Evolutionary conservation across 306 rosid genomes (phyloP).

Genomic region (Arachis hypogaea): DNA sequence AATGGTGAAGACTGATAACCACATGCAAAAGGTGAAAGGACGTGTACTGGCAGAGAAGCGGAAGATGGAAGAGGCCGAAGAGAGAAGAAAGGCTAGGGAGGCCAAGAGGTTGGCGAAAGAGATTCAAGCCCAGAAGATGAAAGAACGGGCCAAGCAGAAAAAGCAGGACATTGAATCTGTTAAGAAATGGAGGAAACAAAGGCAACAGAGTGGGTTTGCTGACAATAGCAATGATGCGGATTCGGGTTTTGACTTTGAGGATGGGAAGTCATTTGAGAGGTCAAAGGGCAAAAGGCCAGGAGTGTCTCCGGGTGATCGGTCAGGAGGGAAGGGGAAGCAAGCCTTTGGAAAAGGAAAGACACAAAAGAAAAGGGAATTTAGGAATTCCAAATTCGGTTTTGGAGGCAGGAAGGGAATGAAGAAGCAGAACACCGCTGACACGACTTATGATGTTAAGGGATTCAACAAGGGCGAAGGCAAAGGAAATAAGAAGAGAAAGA

Average conservation of each 20-base stretch:
- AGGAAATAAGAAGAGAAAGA: constrained; percentile 67
- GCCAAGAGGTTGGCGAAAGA: constrained; percentile 79
- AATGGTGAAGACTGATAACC: constrained; percentile 87
- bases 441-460: constrained; percentile 56
- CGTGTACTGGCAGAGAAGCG: constrained; percentile 69
- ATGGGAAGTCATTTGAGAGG: constrained; percentile 74
- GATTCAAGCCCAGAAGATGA: constrained; percentile 77
- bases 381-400: constrained; percentile 74
- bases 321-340: constrained; percentile 72
- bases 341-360: constrained; percentile 51
- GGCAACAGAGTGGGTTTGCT: constrained; percentile 86
- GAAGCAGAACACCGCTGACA: constrained; percentile 75
- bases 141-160: constrained; percentile 89
- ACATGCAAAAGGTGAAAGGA: constrained; percentile 84
- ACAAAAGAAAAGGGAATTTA: constrained; percentile 59
- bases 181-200: constrained; percentile 97
- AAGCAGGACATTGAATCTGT: constrained; percentile 88
- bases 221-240: constrained; percentile 54
- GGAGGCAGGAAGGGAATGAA: constrained; percentile 77
- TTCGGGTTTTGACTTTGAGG: constrained; percentile 58
- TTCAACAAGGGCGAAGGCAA: constrained; percentile 48
- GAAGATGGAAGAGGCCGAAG: constrained; percentile 87
- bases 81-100: constrained; percentile 86
- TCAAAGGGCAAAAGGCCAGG: constrained; percentile 68
- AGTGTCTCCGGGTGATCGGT: constrained; percentile 74